Base-by-base conservation (phyloP, 2,329 filamentous ascomycete genomes). In the Lachnellula suecica region DNA sequence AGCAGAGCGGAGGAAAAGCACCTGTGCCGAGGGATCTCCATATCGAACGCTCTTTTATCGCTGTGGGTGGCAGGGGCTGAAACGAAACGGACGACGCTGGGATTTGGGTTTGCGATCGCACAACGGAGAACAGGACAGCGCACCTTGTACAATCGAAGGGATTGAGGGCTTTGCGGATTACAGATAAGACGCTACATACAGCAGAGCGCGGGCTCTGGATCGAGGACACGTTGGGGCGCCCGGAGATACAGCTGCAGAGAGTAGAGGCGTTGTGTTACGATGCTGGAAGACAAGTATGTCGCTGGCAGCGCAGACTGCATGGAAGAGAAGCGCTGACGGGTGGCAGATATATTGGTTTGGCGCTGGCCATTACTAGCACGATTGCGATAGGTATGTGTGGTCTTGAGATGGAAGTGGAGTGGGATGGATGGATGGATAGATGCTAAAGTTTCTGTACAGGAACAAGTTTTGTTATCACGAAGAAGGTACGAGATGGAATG, bases 381-480 rank as follows among this genome's bases (percentile, higher is more conserved):
- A 74, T 90, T 67, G 87, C 86, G 59, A 91, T 91, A 73, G 88
- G 87, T 88, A 80, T 64, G 79, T 70, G 24, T 40, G n/a, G n/a
- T n/a, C 41, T 25, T 27, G 15, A 13, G 20, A 23, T 29, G 43
- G 38, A 44, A n/a, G n/a, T n/a, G n/a, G n/a, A n/a, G n/a, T n/a
- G n/a, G n/a, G n/a, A n/a, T n/a, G n/a, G n/a, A n/a, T n/a, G n/a
- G n/a, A n/a, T n/a, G n/a, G n/a, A n/a, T n/a, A n/a, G n/a, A n/a
- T n/a, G n/a, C n/a, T n/a, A n/a, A n/a, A n/a, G n/a, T n/a, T n/a
- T n/a, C n/a, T n/a, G 47, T 25, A 31, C 63, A 94, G 91, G 91
- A 68, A 91, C 90, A 47, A 96, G 92, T 81, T 99, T 99, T 72
- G 93, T 99, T 63, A 97, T 99, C 66, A 99, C 95, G 44, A 99